These are phyloP conservation scores for Aspergillus olivimuriae DNA, from an alignment of 495 filamentous ascomycete species.

Conservation along the genomic window DNA sequence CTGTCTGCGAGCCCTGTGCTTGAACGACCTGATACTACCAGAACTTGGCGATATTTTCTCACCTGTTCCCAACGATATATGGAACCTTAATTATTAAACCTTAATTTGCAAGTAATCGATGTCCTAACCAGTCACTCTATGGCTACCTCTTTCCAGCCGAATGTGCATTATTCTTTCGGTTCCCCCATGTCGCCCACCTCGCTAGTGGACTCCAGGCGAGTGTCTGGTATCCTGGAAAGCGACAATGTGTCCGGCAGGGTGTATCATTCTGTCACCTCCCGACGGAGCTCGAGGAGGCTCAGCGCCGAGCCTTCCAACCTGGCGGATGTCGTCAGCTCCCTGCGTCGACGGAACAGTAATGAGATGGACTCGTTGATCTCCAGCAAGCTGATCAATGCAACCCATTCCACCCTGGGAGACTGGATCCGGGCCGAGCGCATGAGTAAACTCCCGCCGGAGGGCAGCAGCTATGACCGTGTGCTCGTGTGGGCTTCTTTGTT, in stretches of 20 bases:
- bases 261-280: slow-evolving; percentile 8
- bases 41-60: no score
- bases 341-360: slow-evolving; percentile 14
- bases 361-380: slow-evolving; percentile 11
- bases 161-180: background rate
- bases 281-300: slow-evolving; percentile 19
- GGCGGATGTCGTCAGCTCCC: slow-evolving; percentile 14
- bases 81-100: no score
- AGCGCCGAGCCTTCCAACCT: slow-evolving; percentile 14
- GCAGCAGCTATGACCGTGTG: slow-evolving; percentile 37
- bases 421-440: slow-evolving; percentile 26
- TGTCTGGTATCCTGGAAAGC: slow-evolving; percentile 5
- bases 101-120: no score
- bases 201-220: slow-evolving; percentile 3
- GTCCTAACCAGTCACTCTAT: no score
- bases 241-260: slow-evolving; percentile 5
- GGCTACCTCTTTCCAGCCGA: background rate
- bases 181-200: slow-evolving; percentile 3
- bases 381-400: slow-evolving; percentile 14
- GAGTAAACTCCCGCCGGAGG: slow-evolving; percentile 31
- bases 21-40: no score
- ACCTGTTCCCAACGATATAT: no score
- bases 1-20: background rate
- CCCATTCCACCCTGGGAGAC: slow-evolving; percentile 20
- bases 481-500: slow-evolving; percentile 26